phyloP scores from a whole-genome alignment of 2,329 filamentous ascomycete genomes.

The Paecilomyces variotii region DNA sequence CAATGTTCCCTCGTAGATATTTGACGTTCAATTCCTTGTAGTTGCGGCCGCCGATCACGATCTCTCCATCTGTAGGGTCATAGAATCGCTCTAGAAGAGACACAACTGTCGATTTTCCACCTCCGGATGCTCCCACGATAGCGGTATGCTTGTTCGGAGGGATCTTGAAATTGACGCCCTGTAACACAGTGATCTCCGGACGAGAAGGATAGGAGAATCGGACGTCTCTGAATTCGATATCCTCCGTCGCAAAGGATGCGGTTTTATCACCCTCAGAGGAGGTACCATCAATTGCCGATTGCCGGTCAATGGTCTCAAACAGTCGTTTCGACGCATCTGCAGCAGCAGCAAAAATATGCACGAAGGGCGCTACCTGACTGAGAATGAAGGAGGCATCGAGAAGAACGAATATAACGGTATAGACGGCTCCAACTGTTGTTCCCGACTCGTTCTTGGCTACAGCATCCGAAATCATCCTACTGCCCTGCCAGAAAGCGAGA shows the following conservation, averaged over 20 bases:
- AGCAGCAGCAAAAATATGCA: slow-evolving; percentile 20
- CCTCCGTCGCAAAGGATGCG: background rate
- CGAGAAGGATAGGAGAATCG: slow-evolving; percentile 17
- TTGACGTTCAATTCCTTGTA: slow-evolving; percentile 25
- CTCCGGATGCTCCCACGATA: slow-evolving; percentile 44
- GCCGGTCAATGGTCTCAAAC: slow-evolving; percentile 8
- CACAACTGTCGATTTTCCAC: slow-evolving; percentile 44
- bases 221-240: slow-evolving; percentile 18
- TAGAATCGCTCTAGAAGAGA: slow-evolving; percentile 31
- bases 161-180: slow-evolving; percentile 23
- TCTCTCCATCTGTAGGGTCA: slow-evolving; percentile 23
- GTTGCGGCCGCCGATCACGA: slow-evolving; percentile 22
- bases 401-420: slow-evolving; percentile 33
- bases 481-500: slow-evolving; percentile 59
- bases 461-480: slow-evolving; percentile 39
- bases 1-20: slow-evolving; percentile 26
- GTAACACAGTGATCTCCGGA: slow-evolving; percentile 13
- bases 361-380: slow-evolving; percentile 31
- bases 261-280: background rate
- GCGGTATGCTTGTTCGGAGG: slow-evolving; percentile 31
- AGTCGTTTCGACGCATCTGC: slow-evolving; percentile 8
- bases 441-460: slow-evolving; percentile 20
- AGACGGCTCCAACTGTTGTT: slow-evolving; percentile 27
- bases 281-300: slow-evolving; percentile 11
- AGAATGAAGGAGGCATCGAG: slow-evolving; percentile 31